A percentile compares a stretch with the other conserved stretches of the same genome.
These are phyloP conservation scores for Yarrowia alimentaria DNA, from an alignment of 805 yeast species.

Conservation along the genomic window DNA sequence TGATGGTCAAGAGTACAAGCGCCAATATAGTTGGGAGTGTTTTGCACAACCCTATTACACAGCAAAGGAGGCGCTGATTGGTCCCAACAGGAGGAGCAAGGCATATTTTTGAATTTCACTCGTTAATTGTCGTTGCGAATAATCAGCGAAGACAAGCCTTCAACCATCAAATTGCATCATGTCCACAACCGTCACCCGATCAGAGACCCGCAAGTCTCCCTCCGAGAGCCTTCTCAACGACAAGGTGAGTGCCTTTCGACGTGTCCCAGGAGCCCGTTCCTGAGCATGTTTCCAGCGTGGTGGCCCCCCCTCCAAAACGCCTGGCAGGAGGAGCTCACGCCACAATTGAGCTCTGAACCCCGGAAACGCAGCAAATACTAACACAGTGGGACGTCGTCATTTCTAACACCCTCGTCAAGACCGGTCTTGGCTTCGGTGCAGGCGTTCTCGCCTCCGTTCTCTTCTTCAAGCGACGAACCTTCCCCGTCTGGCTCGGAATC, in stretches of 20 bases:
- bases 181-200: slow-evolving; percentile 28
- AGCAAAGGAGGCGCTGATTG: not conserved
- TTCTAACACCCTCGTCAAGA: slow-evolving; percentile 89
- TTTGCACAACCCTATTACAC: slow-evolving; percentile 9
- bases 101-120: slow-evolving; percentile 22
- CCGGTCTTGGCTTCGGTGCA: slow-evolving; percentile 94
- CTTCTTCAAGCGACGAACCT: slow-evolving; percentile 87
- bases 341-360: too few species aligned
- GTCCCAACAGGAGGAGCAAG: slow-evolving; percentile 17
- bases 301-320: too few species aligned
- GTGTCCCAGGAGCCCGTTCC: too few species aligned
- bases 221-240: slow-evolving; percentile 42
- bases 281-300: too few species aligned
- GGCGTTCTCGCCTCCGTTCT: slow-evolving; percentile 92
- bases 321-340: too few species aligned
- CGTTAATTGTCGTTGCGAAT: slow-evolving; percentile 18
- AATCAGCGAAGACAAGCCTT: too few species aligned
- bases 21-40: too few species aligned
- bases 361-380: not conserved
- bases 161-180: slow-evolving; percentile 25
- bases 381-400: slow-evolving; percentile 87
- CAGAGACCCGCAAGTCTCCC: slow-evolving; percentile 28
- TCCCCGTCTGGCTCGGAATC: slow-evolving; percentile 96
- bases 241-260: slow-evolving; percentile 37
- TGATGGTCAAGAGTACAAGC: too few species aligned